phyloP scores from a whole-genome alignment of 1,284 basidiomycete species.

The Pterula multifida region DNA sequence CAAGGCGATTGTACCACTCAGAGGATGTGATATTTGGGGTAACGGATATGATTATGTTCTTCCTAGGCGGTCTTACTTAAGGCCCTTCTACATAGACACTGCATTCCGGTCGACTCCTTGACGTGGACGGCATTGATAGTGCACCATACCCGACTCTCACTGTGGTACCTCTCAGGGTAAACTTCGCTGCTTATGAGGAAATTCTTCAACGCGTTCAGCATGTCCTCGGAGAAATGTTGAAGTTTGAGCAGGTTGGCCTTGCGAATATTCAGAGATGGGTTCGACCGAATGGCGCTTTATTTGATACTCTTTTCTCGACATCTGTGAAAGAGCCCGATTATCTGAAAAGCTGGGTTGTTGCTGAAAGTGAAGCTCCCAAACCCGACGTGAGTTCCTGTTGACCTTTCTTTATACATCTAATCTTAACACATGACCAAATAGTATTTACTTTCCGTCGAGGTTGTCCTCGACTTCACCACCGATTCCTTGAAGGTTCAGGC shows the following conservation, averaged over 20 bases:
- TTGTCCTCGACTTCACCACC: conserved; percentile 22
- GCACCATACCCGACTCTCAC: conserved; percentile 30
- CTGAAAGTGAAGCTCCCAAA: conserved; percentile 26
- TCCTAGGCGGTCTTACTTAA: not conserved
- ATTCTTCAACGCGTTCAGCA: conserved; percentile 24
- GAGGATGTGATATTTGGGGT: conserved; percentile 34
- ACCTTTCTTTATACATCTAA: not conserved
- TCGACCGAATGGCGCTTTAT: conserved; percentile 21
- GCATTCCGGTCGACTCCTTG: conserved; percentile 32
- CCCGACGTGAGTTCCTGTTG: conserved; percentile 26
- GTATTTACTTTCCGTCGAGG: conserved; percentile 34
- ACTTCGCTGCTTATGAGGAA: conserved; percentile 16
- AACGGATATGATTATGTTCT: conserved; percentile 11
- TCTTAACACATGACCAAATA: conserved; percentile 11
- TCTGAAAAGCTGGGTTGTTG: conserved; percentile 6
- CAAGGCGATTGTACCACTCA: conserved; percentile 12
- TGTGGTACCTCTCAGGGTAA: conserved; percentile 29
- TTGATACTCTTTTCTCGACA: conserved; percentile 34
- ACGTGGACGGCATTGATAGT: conserved; percentile 25
- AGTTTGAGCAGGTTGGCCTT: conserved; percentile 31
- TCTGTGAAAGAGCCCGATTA: conserved; percentile 20
- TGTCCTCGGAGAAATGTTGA: conserved; percentile 24
- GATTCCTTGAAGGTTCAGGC: conserved; percentile 20
- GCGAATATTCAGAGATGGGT: conserved; percentile 35
- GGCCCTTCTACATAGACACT: conserved; percentile 23